Evolutionary conservation across 495 filamentous ascomycete genomes (phyloP).

Genomic region (Evansstolkia leycettana): DNA sequence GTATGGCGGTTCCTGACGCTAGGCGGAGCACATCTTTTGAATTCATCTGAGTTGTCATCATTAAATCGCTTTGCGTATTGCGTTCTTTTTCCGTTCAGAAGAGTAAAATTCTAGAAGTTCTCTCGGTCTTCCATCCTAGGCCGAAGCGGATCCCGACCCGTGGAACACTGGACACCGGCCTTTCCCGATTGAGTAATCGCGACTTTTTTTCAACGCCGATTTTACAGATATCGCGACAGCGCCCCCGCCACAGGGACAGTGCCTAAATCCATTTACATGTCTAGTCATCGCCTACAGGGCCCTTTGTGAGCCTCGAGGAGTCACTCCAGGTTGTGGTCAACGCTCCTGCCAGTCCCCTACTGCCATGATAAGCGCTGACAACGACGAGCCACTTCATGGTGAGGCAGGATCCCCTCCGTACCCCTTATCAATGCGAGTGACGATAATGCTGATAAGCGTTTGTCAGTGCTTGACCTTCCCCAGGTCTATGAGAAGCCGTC

Average conservation of each 20-base stretch:
- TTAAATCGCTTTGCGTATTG: background rate
- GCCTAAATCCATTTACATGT: background rate
- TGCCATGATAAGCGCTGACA: conserved; percentile 28
- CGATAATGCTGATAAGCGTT: conserved; percentile 31
- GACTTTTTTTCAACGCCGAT: conserved; percentile 25
- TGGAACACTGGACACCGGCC: conserved; percentile 19
- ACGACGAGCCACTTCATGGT: conserved; percentile 35
- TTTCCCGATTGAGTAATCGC: conserved; percentile 28
- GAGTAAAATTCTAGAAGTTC: background rate
- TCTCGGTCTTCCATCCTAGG: background rate
- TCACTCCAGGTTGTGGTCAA: conserved; percentile 1
- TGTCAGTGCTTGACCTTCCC: conserved; percentile 40
- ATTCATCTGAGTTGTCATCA: too few relatives aligned
- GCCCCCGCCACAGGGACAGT: background rate
- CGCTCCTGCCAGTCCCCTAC: conserved; percentile 1
- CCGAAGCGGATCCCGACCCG: conserved; percentile 7
- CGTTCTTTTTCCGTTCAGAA: background rate
- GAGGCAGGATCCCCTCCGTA: conserved; percentile 6
- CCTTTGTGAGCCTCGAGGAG: background rate
- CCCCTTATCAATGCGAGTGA: conserved; percentile 6
- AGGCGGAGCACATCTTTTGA: too few relatives aligned
- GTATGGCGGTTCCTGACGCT: background rate
- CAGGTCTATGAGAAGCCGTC: conserved; percentile 39
- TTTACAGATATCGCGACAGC: conserved; percentile 6
- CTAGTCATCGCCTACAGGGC: background rate